These are phyloP conservation scores for Didymella exigua DNA, from an alignment of 2,329 filamentous ascomycete genomes.

Conservation along the genomic window DNA sequence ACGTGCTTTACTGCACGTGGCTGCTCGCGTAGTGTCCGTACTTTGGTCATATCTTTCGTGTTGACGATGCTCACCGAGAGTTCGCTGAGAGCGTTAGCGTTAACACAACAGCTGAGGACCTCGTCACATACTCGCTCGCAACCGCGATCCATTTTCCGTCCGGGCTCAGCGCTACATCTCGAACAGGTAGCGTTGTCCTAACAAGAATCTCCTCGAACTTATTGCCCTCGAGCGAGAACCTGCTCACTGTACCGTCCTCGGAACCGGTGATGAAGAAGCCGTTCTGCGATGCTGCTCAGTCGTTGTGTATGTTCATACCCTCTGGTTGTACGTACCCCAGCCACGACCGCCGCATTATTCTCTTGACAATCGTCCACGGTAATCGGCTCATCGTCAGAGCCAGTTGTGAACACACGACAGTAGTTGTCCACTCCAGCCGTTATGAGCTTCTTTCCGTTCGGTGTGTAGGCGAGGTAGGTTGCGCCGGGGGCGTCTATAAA, in stretches of 20 bases:
- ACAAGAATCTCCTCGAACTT: conserved; percentile 81
- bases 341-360: conserved; percentile 78
- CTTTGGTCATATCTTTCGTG: conserved; percentile 74
- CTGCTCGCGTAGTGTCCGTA: conserved; percentile 83
- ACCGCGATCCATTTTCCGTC: conserved; percentile 90
- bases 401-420: conserved; percentile 89
- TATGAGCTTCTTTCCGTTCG: conserved; percentile 82
- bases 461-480: conserved; percentile 88
- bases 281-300: conserved; percentile 57
- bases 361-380: conserved; percentile 93
- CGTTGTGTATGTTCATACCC: not conserved
- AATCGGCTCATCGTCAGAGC: conserved; percentile 87
- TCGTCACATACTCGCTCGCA: conserved; percentile 75
- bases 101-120: not conserved
- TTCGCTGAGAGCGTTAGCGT: conserved; percentile 61
- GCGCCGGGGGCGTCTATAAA: conserved; percentile 76
- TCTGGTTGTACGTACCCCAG: conserved; percentile 58
- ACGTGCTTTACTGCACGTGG: conserved; percentile 88
- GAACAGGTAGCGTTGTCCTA: conserved; percentile 81
- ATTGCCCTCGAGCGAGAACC: conserved; percentile 80
- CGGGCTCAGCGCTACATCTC: conserved; percentile 81
- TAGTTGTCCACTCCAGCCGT: conserved; percentile 94
- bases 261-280: conserved; percentile 87
- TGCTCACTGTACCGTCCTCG: conserved; percentile 94
- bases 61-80: conserved; percentile 88